Percentiles rank a stretch among this genome's conserved stretches.
Evolutionary conservation across 169 alveolate genomes (phyloP).

Genomic region (Eimeria maxima): DNA sequence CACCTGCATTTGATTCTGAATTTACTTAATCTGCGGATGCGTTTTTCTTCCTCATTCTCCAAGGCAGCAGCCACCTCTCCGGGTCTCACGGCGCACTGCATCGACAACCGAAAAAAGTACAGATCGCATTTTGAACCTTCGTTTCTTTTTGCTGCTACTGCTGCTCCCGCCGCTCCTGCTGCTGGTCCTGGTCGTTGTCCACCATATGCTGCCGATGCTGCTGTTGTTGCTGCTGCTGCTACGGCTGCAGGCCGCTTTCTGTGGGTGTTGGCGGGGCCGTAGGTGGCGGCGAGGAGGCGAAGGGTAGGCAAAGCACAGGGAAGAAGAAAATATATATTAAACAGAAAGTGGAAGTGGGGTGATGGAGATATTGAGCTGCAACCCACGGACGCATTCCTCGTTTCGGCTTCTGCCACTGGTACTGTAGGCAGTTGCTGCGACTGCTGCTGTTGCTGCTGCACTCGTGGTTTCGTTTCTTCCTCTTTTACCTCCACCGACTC

Average conservation of each 20-base stretch:
- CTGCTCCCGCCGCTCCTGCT: conserved; percentile 41
- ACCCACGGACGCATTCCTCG: neutral
- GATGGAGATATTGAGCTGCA: neutral
- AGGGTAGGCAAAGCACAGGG: conserved; percentile 9
- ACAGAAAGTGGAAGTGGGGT: neutral
- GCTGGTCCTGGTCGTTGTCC: neutral
- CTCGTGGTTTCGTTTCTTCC: too few species aligned
- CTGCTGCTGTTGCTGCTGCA: neutral
- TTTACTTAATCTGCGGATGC: neutral
- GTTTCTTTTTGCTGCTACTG: conserved; percentile 5
- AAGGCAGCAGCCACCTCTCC: neutral
- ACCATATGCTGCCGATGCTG: conserved; percentile 22
- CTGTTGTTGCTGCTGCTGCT: conserved; percentile 38
- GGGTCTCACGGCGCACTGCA: neutral
- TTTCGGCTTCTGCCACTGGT: neutral
- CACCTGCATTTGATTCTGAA: neutral
- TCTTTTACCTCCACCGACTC: neutral
- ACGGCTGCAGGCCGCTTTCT: neutral
- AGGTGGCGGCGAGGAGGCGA: neutral
- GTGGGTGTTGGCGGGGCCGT: neutral
- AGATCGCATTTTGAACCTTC: neutral
- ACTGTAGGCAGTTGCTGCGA: too few species aligned
- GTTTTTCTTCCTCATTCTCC: neutral
- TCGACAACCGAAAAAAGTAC: neutral
- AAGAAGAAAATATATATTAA: neutral